A percentile compares a stretch with the other conserved stretches of the same genome.
These are phyloP conservation scores for Colletotrichum nymphaeae DNA, from an alignment of 2,329 filamentous ascomycete genomes.

Conservation along the genomic window DNA sequence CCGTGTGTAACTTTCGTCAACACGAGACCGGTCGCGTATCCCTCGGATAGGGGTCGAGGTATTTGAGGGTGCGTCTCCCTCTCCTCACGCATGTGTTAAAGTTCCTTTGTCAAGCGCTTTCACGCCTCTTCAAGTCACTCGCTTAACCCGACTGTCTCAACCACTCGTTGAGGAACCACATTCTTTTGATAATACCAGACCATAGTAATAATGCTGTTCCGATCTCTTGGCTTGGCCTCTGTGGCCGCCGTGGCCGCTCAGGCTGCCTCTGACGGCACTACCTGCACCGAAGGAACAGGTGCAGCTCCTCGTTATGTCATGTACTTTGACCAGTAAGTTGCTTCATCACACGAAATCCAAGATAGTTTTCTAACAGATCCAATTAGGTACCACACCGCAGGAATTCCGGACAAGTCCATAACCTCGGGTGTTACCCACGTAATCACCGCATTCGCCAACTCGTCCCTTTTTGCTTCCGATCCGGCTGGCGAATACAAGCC, in stretches of 20 bases:
- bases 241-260: slow-evolving; percentile 14
- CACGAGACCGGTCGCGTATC: background rate
- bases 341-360: background rate
- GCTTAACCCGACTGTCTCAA: slow-evolving; percentile 12
- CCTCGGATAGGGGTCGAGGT: background rate
- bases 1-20: background rate
- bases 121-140: slow-evolving; percentile 1
- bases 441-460: slow-evolving; percentile 65
- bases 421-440: slow-evolving; percentile 64
- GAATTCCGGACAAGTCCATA: slow-evolving; percentile 48
- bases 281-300: slow-evolving; percentile 15
- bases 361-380: slow-evolving; percentile 11
- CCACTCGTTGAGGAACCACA: slow-evolving; percentile 2
- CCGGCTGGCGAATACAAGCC: slow-evolving; percentile 56
- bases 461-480: slow-evolving; percentile 58
- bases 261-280: background rate
- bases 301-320: slow-evolving; percentile 47
- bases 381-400: slow-evolving; percentile 52
- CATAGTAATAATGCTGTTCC: slow-evolving; percentile 16
- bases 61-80: slow-evolving; percentile 2
- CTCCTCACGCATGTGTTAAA: background rate
- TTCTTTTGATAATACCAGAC: slow-evolving; percentile 1
- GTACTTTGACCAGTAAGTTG: slow-evolving; percentile 59
- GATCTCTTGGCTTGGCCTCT: slow-evolving; percentile 14
- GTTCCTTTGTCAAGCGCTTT: background rate